Percentiles rank a stretch among this genome's conserved stretches.
Evolutionary conservation across 1,139 yeast genomes (phyloP).

Genomic region (Candida sojae): DNA sequence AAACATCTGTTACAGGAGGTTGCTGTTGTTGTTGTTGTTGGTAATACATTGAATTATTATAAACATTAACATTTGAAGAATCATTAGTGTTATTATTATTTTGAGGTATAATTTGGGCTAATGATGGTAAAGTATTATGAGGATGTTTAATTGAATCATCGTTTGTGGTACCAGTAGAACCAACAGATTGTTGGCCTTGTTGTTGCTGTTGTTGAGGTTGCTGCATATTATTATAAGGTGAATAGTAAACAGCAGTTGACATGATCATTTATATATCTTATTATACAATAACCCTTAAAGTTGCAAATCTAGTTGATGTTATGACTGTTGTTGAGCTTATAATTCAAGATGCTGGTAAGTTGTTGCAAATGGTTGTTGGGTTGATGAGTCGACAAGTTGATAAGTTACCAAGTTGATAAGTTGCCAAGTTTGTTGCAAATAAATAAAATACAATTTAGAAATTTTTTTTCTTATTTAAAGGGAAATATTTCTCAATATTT

Average conservation of each 20-base stretch:
- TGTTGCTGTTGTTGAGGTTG: slow-evolving; percentile 13
- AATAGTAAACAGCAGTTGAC: slow-evolving; percentile 35
- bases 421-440: no score
- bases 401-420: no score
- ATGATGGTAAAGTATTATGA: slow-evolving; percentile 31
- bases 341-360: no score
- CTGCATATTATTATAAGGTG: slow-evolving; percentile 25
- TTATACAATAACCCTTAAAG: no score
- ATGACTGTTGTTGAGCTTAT: no score
- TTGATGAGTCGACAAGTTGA: no score
- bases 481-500: no score
- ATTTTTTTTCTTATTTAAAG: no score
- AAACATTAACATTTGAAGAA: background rate
- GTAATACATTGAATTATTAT: slow-evolving; percentile 1
- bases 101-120: slow-evolving; percentile 34
- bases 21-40: slow-evolving; percentile 13
- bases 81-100: slow-evolving; percentile 9
- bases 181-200: slow-evolving; percentile 11
- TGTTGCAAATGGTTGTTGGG: no score
- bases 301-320: no score
- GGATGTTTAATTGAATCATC: background rate
- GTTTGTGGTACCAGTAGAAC: background rate
- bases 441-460: no score
- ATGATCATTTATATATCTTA: slow-evolving; percentile 12
- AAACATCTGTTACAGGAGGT: slow-evolving; percentile 16